Evolutionary conservation across 805 yeast genomes (phyloP), one percentile per base, ranked within the genome.

Genomic region (Nakazawaea anatomiae): DNA sequence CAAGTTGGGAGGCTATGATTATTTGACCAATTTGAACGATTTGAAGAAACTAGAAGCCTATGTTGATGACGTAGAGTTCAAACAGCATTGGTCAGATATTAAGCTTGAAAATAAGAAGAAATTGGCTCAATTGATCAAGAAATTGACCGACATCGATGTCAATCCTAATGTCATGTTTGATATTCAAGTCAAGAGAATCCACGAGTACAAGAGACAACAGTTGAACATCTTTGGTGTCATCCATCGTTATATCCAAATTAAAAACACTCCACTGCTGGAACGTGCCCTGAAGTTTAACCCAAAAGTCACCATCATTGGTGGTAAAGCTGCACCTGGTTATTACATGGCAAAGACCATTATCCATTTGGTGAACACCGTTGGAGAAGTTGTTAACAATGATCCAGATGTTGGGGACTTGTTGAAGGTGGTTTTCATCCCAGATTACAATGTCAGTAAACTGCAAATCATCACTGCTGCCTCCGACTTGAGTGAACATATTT

Each of bases 241-340:
- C 61, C 75, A 85, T 74, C 76, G 97, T 60, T 90, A 91, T 67
- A 70, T 91, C 55, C 75, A 77, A 56, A 83, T 90, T 68, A 89
- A 89, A 71, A 72, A 78, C 44, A 73, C 88, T 56, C 69, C 88
- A 36, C 72, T 77, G 8, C 79, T 78, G 51, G 85, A 89, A 68
- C 74, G 86, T 61, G 72, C 75, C 43, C 60, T 67, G 55, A 77
- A 80, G 61, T 82, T 77, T 66, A 77, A 81, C 53, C 84, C 96
- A 53, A 87, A 85, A 63, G 94, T 87, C 51, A 77, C 83, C 42
- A 79, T 90, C 54, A 83, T 91, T 67, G 97, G 97, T 58, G 97
- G 97, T 64, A 90, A 91, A 70, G 87, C 95, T 53, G 97, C 97
- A 9, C 97, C 97, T n/a, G 97, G 97, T 57, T 90, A 90, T 68